Evolutionary conservation across 768 basidiomycete genomes (phyloP).

Genomic region (Leccinum olivaceopallidum): DNA sequence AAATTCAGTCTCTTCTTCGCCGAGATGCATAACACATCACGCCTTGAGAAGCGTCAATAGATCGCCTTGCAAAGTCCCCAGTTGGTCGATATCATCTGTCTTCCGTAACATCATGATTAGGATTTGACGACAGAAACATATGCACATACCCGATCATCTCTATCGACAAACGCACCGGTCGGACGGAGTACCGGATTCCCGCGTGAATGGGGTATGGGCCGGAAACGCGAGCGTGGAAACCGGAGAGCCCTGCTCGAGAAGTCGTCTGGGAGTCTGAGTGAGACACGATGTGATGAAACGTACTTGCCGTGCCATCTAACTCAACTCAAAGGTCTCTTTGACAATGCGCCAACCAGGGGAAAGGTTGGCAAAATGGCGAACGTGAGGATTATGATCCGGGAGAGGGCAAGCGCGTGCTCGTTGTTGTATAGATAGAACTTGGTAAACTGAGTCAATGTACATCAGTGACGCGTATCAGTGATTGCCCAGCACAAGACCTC

Average conservation of each 20-base stretch:
- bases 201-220: too few relatives aligned
- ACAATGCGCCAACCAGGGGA: conserved; percentile 94
- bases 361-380: conserved; percentile 83
- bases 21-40: too few relatives aligned
- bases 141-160: conserved; percentile 76
- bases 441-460: too few relatives aligned
- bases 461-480: too few relatives aligned
- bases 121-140: not conserved
- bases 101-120: not conserved
- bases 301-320: conserved; percentile 92
- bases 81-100: conserved; percentile 25
- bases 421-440: conserved; percentile 78
- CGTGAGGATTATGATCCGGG: conserved; percentile 79
- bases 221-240: conserved; percentile 64
- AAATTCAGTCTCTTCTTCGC: too few relatives aligned
- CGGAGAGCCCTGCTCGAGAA: conserved; percentile 76
- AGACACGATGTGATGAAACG: conserved; percentile 28
- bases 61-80: too few relatives aligned
- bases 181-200: too few relatives aligned
- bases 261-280: conserved; percentile 51
- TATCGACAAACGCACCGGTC: conserved; percentile 57
- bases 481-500: too few relatives aligned
- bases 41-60: too few relatives aligned
- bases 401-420: conserved; percentile 78
- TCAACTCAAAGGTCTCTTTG: conserved; percentile 97